Percentiles rank a stretch among this genome's conserved stretches.
Conservation (phyloP, 2,329 filamentous ascomycete genomes). For the Talaromyces sp. region DNA sequence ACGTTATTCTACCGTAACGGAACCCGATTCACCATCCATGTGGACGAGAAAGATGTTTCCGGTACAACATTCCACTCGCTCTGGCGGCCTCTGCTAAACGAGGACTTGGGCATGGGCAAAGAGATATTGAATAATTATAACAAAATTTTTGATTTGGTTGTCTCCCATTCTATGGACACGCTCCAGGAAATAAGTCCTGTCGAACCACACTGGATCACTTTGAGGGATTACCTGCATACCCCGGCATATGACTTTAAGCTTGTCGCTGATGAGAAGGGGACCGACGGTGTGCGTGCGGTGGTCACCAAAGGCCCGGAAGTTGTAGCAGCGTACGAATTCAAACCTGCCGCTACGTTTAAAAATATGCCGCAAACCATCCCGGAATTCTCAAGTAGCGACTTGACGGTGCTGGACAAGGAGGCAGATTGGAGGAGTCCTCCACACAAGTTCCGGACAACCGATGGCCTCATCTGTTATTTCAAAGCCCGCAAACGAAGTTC, state of each 20-base stretch:
- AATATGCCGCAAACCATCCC: constrained; percentile 9
- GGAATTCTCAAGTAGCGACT: constrained; percentile 1
- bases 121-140: not conserved
- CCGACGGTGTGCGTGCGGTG: not conserved
- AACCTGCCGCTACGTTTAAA: not conserved
- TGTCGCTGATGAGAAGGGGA: not conserved
- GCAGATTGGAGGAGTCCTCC: constrained; percentile 9
- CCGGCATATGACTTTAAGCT: constrained; percentile 11
- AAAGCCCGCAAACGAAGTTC: constrained; percentile 3
- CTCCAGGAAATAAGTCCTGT: not conserved
- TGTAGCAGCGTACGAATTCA: constrained; percentile 8
- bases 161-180: constrained; percentile 12
- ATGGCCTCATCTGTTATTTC: constrained; percentile 9
- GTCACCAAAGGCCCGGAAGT: constrained; percentile 1
- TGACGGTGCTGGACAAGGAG: constrained; percentile 5
- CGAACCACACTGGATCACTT: constrained; percentile 1
- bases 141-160: constrained; percentile 3
- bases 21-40: not conserved
- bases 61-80: constrained; percentile 4
- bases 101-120: not conserved
- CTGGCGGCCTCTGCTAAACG: constrained; percentile 1
- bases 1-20: constrained; percentile 5
- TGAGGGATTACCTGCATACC: constrained; percentile 13
- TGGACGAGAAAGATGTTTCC: constrained; percentile 6
- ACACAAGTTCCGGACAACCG: constrained; percentile 1